phyloP scores from a whole-genome alignment of 2,329 filamentous ascomycete species.

The Botryosphaeria dothidea region DNA sequence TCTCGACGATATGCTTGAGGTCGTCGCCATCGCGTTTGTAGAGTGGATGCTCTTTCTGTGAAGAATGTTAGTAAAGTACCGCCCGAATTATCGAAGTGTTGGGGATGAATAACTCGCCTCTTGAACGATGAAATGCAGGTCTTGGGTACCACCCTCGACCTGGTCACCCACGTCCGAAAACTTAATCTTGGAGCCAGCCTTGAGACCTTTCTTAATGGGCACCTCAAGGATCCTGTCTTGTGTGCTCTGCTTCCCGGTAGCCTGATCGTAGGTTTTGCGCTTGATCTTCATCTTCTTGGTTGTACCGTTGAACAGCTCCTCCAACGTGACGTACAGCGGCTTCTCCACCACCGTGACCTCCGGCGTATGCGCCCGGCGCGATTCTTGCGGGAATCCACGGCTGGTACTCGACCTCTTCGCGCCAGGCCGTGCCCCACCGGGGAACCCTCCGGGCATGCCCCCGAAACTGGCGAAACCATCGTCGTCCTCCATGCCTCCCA shows the following conservation, averaged over 20 bases:
- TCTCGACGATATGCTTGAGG: slow-evolving; percentile 73
- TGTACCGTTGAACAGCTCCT: slow-evolving; percentile 83
- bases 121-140: slow-evolving; percentile 90
- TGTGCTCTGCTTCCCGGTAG: slow-evolving; percentile 77
- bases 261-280: slow-evolving; percentile 84
- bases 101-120: slow-evolving; percentile 64
- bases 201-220: slow-evolving; percentile 91
- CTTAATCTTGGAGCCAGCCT: slow-evolving; percentile 98
- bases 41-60: slow-evolving; percentile 79
- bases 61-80: slow-evolving; percentile 25
- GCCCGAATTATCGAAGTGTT: background rate
- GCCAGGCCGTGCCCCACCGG: slow-evolving; percentile 40
- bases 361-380: slow-evolving; percentile 60
- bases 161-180: slow-evolving; percentile 98
- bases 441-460: slow-evolving; percentile 32
- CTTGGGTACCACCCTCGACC: slow-evolving; percentile 92
- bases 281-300: slow-evolving; percentile 99
- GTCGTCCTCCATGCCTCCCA: slow-evolving; percentile 47
- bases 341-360: slow-evolving; percentile 92
- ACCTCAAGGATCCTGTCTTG: slow-evolving; percentile 92
- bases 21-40: slow-evolving; percentile 90
- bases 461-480: slow-evolving; percentile 46
- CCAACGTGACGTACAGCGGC: slow-evolving; percentile 75
- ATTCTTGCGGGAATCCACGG: slow-evolving; percentile 33
- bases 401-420: slow-evolving; percentile 32